Base-by-base conservation (phyloP, 2,329 filamentous ascomycete species). In the Xylariaceae sp. region DNA sequence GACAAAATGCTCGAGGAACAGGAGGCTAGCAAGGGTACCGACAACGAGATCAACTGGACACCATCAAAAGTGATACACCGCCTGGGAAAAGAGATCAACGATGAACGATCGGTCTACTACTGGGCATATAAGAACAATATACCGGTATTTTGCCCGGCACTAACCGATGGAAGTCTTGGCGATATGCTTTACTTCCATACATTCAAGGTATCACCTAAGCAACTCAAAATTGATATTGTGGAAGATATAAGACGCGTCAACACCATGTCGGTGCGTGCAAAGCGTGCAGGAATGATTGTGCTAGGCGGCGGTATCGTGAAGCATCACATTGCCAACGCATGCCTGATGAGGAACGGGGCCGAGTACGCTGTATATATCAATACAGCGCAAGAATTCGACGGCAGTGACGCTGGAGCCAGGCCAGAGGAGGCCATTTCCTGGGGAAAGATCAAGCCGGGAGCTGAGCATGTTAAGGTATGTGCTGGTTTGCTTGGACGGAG, bases 171-270 rank as follows among this genome's bases (percentile, higher is more conserved):
- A 15, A 96, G 90, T 67, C 77, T 99, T 17, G 94, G 94, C 4
- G 94, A 99, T 74, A 99, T 99, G 94, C 80, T 99, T 47, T 97
- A 97, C 76, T 97, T 99, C 74, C 93, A 99, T 77, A 96, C 92
- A 0, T 99, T 92, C 83, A 94, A 93, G 73, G 77, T 90, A 0
- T 92, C 90, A 1, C 93, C 93, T 2, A 77, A 79, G 62, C 89
- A 93, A 73, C 81, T 99, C 48, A 85, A 87, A 58, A 85, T 97
- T 61, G 94, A 97, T 73, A 91, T 97, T 60, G 90, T 97, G 18
- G 89, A 95, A 70, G 94, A 99, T 70, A 94, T 99, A 62, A 86
- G 94, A 17, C 86, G 83, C 62, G 92, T 99, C 74, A 99, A 99
- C 77, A 95, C 90, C 11, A 86, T 97, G 63, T 87, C 93, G 0